Conservation (phyloP, 1,284 basidiomycete genomes). For the Cutaneotrichosporon sp. region DNA sequence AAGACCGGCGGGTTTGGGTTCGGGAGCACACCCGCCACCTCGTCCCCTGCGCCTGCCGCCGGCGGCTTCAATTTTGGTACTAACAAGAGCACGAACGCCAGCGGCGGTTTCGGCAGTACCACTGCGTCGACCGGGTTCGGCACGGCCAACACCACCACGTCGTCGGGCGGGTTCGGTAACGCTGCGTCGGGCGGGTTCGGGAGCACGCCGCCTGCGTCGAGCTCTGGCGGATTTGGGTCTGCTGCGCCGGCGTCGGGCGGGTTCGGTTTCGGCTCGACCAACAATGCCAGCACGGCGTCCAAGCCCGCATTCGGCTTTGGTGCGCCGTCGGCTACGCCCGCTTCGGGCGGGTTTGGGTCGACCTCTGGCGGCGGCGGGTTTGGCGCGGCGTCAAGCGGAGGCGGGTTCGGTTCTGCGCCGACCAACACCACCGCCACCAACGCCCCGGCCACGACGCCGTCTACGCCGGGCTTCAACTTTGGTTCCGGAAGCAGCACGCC, state of each 20-base stretch:
- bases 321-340: not conserved
- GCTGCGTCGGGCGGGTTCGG: not conserved
- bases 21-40: not conserved
- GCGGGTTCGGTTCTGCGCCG: not conserved
- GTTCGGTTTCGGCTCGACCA: not conserved
- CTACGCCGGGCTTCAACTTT: not conserved
- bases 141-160: not conserved
- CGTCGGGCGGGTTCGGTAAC: not conserved
- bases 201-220: not conserved
- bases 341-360: not conserved
- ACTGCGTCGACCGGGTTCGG: not conserved
- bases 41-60: not conserved
- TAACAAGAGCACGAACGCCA: not conserved
- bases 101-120: not conserved
- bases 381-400: not conserved
- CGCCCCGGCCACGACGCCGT: not conserved
- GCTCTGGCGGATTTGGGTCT: not conserved
- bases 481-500: conserved; percentile 1
- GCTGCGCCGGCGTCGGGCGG: not conserved
- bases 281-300: not conserved
- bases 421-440: not conserved
- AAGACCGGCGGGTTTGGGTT: conserved; percentile 1
- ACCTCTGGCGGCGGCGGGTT: not conserved
- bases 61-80: conserved; percentile 1
- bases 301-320: not conserved